Percentiles rank a stretch among this genome's conserved stretches.
Conservation (phyloP, 108 stramenopile species). For the Nannochloropsis gaditana region DNA sequence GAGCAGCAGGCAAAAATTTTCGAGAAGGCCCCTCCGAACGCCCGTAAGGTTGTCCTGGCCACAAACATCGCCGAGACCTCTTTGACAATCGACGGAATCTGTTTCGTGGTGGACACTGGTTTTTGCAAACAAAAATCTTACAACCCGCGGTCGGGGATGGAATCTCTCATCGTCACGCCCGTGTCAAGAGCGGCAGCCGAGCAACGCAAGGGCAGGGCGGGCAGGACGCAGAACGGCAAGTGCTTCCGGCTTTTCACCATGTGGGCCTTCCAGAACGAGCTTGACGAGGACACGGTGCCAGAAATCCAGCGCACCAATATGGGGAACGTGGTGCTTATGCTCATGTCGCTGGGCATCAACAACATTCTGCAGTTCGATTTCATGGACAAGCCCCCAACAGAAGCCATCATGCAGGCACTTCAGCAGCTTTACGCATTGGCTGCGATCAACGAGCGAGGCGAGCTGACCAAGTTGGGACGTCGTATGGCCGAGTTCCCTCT, state of each 20-base stretch:
- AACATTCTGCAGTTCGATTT: constrained; percentile 97
- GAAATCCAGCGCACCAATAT: constrained; percentile 98
- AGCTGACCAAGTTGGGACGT: constrained; percentile 94
- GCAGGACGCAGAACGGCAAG: constrained; percentile 95
- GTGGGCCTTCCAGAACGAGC: constrained; percentile 93
- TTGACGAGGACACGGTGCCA: constrained; percentile 92
- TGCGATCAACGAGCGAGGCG: constrained; percentile 94
- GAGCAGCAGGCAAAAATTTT: constrained; percentile 99
- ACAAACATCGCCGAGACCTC: constrained; percentile 97
- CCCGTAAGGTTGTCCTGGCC: constrained; percentile 92
- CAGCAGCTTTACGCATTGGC: constrained; percentile 98
- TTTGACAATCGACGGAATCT: constrained; percentile 96
- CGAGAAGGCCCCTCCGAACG: constrained; percentile 83
- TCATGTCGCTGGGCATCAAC: constrained; percentile 96
- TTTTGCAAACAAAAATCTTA: constrained; percentile 96
- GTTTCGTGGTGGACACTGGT: constrained; percentile 96
- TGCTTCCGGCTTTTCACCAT: constrained; percentile 98
- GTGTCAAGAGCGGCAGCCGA: constrained; percentile 79
- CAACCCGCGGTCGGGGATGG: constrained; percentile 94
- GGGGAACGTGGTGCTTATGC: constrained; percentile 95
- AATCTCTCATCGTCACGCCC: constrained; percentile 91
- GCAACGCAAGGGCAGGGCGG: constrained; percentile 87
- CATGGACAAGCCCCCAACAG: constrained; percentile 76
- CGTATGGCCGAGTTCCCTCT: constrained; percentile 98
- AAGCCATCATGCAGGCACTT: constrained; percentile 87